Conservation (phyloP, 495 filamentous ascomycete genomes). For the Immersiella caudata region DNA sequence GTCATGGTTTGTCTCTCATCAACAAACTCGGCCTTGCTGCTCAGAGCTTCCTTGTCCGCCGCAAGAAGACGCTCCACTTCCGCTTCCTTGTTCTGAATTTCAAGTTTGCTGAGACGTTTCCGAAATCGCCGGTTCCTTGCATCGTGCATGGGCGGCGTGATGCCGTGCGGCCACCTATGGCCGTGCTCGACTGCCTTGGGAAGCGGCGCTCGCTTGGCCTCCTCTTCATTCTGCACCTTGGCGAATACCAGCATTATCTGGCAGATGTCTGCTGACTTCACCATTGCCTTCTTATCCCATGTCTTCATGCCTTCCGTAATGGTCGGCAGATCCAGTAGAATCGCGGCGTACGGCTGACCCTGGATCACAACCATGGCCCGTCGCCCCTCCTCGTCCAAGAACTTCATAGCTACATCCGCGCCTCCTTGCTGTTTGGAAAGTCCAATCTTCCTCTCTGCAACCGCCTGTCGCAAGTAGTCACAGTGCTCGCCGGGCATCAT, state of each 20-base stretch:
- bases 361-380: slow-evolving; percentile 71
- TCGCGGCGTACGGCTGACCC: slow-evolving; percentile 73
- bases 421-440: slow-evolving; percentile 60
- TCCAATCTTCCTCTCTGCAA: slow-evolving; percentile 76
- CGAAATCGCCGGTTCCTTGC: slow-evolving; percentile 84
- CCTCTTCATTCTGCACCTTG: slow-evolving; percentile 67
- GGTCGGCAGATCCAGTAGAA: slow-evolving; percentile 84
- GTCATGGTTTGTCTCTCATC: slow-evolving; percentile 60
- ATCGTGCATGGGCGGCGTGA: slow-evolving; percentile 89
- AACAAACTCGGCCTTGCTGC: slow-evolving; percentile 62
- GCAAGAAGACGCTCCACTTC: slow-evolving; percentile 76
- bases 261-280: slow-evolving; percentile 91
- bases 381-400: slow-evolving; percentile 73
- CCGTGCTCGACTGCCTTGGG: slow-evolving; percentile 66
- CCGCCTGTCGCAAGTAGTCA: slow-evolving; percentile 72
- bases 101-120: slow-evolving; percentile 75
- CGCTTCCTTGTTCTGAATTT: slow-evolving; percentile 86
- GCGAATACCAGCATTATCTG: slow-evolving; percentile 92
- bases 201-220: slow-evolving; percentile 66
- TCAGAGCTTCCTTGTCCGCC: slow-evolving; percentile 64
- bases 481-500: slow-evolving; percentile 85
- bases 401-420: slow-evolving; percentile 74
- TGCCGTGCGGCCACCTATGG: slow-evolving; percentile 84
- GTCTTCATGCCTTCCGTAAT: slow-evolving; percentile 96
- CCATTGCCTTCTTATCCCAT: slow-evolving; percentile 88